Percentiles rank a stretch among this genome's conserved stretches.
These are phyloP conservation scores for Chrysoporthe deuterocubensis DNA, from an alignment of 2,329 filamentous ascomycete genomes.

Conservation along the genomic window DNA sequence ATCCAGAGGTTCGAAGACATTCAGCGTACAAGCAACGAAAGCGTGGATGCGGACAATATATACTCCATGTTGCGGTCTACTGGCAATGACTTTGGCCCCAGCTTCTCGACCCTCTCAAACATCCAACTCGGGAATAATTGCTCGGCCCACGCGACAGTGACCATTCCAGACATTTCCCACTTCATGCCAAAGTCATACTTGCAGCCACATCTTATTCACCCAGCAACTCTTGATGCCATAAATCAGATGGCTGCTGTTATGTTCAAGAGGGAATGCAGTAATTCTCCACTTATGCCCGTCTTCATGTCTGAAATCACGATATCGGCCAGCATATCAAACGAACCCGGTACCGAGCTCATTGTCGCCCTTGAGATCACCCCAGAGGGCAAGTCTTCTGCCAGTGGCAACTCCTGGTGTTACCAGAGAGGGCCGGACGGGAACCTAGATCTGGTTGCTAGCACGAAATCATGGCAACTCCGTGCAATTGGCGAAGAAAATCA, in stretches of 20 bases:
- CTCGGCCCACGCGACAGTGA: constrained; percentile 2
- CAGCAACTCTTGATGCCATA: constrained; percentile 13
- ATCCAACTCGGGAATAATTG: background rate
- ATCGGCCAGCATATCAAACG: constrained; percentile 12
- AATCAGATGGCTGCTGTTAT: constrained; percentile 5
- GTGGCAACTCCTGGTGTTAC: constrained; percentile 21
- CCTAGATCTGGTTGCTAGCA: constrained; percentile 16
- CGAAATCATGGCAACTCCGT: constrained; percentile 11
- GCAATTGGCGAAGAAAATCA: constrained; percentile 15
- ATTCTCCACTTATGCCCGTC: constrained; percentile 26
- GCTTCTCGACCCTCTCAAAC: constrained; percentile 12
- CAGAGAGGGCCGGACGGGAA: constrained; percentile 18
- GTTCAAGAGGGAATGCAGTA: constrained; percentile 20
- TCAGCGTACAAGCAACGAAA: background rate
- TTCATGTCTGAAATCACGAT: constrained; percentile 23
- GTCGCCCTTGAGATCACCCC: constrained; percentile 22
- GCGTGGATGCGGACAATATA: background rate
- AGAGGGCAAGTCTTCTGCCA: constrained; percentile 12
- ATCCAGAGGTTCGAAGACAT: constrained; percentile 5
- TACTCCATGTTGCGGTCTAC: constrained; percentile 12
- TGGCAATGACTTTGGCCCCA: constrained; percentile 22
- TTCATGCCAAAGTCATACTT: constrained; percentile 5
- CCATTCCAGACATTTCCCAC: background rate
- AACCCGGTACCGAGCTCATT: constrained; percentile 26
- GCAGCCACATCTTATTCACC: constrained; percentile 19